phyloP scores from a whole-genome alignment of 164 flowering plant genomes.

The Aristolochia californica region DNA sequence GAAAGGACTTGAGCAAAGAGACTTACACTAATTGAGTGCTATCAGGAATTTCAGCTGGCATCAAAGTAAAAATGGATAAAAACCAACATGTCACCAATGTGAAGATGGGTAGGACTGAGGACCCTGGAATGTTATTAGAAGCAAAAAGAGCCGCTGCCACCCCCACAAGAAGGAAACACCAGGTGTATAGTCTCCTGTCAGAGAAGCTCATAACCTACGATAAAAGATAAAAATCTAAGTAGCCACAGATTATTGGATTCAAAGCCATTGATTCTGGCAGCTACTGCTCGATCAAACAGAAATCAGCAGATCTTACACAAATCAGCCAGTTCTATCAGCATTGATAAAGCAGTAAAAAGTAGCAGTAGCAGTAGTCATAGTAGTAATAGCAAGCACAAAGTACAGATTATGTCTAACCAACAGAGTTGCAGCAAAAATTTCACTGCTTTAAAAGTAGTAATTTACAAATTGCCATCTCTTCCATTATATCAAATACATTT shows the following conservation, averaged over 20 bases:
- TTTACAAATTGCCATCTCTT: too few species aligned
- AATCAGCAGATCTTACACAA: too few species aligned
- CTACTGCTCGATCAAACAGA: too few species aligned
- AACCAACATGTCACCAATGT: slow-evolving; percentile 67
- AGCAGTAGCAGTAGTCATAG: too few species aligned
- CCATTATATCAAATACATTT: too few species aligned
- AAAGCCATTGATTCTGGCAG: background rate
- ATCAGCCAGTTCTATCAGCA: too few species aligned
- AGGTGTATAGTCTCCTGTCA: slow-evolving; percentile 81
- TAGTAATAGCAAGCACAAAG: too few species aligned
- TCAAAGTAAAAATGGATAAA: slow-evolving; percentile 72
- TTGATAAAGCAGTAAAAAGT: too few species aligned
- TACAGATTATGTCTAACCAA: too few species aligned
- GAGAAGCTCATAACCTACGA: slow-evolving; percentile 85
- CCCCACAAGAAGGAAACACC: slow-evolving; percentile 64
- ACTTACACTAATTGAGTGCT: slow-evolving; percentile 81
- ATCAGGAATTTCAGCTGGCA: slow-evolving; percentile 98
- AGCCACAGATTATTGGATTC: background rate
- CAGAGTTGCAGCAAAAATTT: too few species aligned
- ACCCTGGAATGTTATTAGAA: slow-evolving; percentile 34
- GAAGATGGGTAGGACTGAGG: slow-evolving; percentile 47
- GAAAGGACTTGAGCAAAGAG: slow-evolving; percentile 5
- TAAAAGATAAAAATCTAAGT: background rate
- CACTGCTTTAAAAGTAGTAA: too few species aligned
- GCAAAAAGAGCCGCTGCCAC: slow-evolving; percentile 44